Conservation (phyloP, 179 eudicot species). For the Beta macrorhiza region DNA sequence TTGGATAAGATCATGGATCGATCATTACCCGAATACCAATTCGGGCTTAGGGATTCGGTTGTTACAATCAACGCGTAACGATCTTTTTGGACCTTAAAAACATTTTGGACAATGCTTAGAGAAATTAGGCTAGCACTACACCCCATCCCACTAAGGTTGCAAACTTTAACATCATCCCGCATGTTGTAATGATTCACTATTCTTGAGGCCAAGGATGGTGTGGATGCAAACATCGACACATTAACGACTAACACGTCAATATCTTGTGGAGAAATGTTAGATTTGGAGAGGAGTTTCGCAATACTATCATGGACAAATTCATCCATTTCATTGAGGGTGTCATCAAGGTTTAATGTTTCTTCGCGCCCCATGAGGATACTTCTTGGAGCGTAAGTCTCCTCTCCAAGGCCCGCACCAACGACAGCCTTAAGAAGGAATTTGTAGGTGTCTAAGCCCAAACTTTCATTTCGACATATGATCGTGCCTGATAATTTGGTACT, state of each 20-base stretch:
- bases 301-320: conserved; percentile 50
- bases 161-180: conserved; percentile 69
- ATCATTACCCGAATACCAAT: conserved; percentile 82
- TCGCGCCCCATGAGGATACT: conserved; percentile 58
- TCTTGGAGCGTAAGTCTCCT: conserved; percentile 59
- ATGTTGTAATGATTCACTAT: conserved; percentile 27
- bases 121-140: conserved; percentile 85
- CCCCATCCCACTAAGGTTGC: conserved; percentile 85
- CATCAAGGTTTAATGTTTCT: conserved; percentile 37
- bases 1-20: conserved; percentile 83
- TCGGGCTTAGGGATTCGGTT: conserved; percentile 68
- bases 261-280: conserved; percentile 41
- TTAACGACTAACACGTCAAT: conserved; percentile 73
- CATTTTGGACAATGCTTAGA: conserved; percentile 47
- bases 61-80: conserved; percentile 62
- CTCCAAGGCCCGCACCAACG: conserved; percentile 76
- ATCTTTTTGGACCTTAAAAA: conserved; percentile 38
- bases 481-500: conserved; percentile 63
- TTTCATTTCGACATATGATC: conserved; percentile 55
- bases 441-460: conserved; percentile 63
- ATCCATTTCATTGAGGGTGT: conserved; percentile 55
- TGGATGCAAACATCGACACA: conserved; percentile 33
- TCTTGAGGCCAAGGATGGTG: no score
- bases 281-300: conserved; percentile 38
- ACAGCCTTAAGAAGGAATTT: conserved; percentile 68